phyloP scores from a whole-genome alignment of 208 protist genomes.

The Wallacemonas sp. region DNA sequence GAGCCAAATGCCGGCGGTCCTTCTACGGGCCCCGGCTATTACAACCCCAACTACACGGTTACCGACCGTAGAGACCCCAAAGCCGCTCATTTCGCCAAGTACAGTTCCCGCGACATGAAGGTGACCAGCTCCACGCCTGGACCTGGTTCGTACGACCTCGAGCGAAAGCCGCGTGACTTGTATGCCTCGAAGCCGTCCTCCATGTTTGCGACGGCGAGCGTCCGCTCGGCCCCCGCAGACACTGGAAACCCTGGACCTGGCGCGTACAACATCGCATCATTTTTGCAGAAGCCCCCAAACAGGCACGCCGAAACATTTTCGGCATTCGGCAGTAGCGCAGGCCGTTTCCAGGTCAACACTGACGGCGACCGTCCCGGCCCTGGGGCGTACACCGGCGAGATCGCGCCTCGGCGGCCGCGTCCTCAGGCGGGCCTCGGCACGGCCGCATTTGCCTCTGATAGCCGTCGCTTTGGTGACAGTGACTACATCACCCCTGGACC shows the following conservation, averaged over 20 bases:
- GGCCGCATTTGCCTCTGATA: conserved; percentile 56
- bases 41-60: conserved; percentile 55
- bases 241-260: conserved; percentile 71
- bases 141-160: conserved; percentile 71
- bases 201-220: conserved; percentile 79
- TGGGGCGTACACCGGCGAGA: conserved; percentile 72
- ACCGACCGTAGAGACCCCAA: conserved; percentile 42
- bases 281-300: conserved; percentile 21
- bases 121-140: conserved; percentile 46
- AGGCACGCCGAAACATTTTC: conserved; percentile 44
- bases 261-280: conserved; percentile 52
- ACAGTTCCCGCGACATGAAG: conserved; percentile 43
- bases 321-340: conserved; percentile 65
- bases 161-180: conserved; percentile 21
- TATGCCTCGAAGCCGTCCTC: conserved; percentile 72
- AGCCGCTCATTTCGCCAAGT: conserved; percentile 56
- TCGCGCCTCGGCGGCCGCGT: conserved; percentile 63
- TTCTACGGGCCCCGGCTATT: conserved; percentile 45
- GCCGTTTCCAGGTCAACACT: conserved; percentile 35
- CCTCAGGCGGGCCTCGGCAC: conserved; percentile 29
- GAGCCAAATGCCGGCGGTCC: background rate
- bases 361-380: conserved; percentile 55
- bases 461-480: conserved; percentile 40
- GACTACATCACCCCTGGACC: conserved; percentile 47
- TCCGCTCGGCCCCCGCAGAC: conserved; percentile 23